Conservation (phyloP, 805 yeast species). For the Yamadazyma insecticola region DNA sequence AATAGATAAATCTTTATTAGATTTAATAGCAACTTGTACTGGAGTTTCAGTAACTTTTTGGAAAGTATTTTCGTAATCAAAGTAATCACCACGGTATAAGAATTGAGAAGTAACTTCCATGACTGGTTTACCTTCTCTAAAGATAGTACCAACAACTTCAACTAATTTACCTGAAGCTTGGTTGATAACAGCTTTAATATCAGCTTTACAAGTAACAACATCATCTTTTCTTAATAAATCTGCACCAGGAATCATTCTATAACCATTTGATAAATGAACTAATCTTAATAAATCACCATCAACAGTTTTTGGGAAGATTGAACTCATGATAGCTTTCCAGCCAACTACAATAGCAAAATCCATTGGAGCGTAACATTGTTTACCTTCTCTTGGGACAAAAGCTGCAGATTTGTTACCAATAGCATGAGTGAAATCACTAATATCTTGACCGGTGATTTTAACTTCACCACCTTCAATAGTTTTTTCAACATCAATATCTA, state of each 20-base stretch:
- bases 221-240: slow-evolving; percentile 87
- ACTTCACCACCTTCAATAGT: slow-evolving; percentile 67
- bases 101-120: slow-evolving; percentile 94
- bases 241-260: slow-evolving; percentile 89
- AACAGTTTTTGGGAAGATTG: slow-evolving; percentile 94
- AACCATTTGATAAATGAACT: slow-evolving; percentile 93
- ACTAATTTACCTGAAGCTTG: slow-evolving; percentile 93
- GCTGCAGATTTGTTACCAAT: slow-evolving; percentile 97
- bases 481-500: slow-evolving; percentile 66
- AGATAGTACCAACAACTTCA: slow-evolving; percentile 86
- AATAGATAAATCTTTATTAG: slow-evolving; percentile 89
- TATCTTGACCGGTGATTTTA: slow-evolving; percentile 67
- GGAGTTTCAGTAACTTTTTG: slow-evolving; percentile 85
- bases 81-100: slow-evolving; percentile 91
- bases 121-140: slow-evolving; percentile 71
- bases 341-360: slow-evolving; percentile 98
- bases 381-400: slow-evolving; percentile 83
- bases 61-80: slow-evolving; percentile 88
- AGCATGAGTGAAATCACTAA: slow-evolving; percentile 92
- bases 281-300: slow-evolving; percentile 94
- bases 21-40: slow-evolving; percentile 64
- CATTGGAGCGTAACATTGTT: slow-evolving; percentile 91
- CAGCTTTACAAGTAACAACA: slow-evolving; percentile 75
- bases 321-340: slow-evolving; percentile 96
- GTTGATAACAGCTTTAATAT: slow-evolving; percentile 82